A percentile compares a stretch with the other conserved stretches of the same genome.
These are phyloP conservation scores for Sporothrix brunneoviolacea DNA, from an alignment of 2,329 filamentous ascomycete species.

Conservation along the genomic window DNA sequence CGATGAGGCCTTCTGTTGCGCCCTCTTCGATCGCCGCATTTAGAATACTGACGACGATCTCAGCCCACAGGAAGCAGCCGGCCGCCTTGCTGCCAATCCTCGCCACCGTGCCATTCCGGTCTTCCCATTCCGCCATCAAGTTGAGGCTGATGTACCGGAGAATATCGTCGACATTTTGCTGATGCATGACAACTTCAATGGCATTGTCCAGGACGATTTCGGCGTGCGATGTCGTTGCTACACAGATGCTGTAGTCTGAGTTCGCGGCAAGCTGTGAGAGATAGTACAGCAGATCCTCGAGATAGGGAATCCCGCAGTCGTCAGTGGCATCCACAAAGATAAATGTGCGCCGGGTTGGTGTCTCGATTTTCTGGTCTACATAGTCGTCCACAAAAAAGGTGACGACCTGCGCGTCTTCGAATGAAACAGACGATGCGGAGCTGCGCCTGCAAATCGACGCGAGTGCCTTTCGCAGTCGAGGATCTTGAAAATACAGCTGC, in stretches of 20 bases:
- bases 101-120: conserved; percentile 23
- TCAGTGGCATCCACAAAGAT: conserved; percentile 28
- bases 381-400: conserved; percentile 29
- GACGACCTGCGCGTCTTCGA: conserved; percentile 25
- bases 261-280: conserved; percentile 25
- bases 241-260: conserved; percentile 29
- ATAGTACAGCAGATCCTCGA: conserved; percentile 23
- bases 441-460: neutral
- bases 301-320: conserved; percentile 21
- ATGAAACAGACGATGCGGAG: neutral
- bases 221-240: conserved; percentile 22
- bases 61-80: conserved; percentile 30
- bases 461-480: conserved; percentile 23
- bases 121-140: conserved; percentile 28
- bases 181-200: conserved; percentile 24
- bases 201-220: conserved; percentile 20
- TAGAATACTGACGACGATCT: conserved; percentile 31
- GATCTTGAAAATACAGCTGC: conserved; percentile 26
- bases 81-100: conserved; percentile 24
- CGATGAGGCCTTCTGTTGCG: conserved; percentile 28
- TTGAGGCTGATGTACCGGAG: conserved; percentile 26
- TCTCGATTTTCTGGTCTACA: conserved; percentile 23
- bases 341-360: conserved; percentile 24
- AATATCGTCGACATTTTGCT: conserved; percentile 28
- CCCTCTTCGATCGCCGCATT: conserved; percentile 30